Conservation (phyloP, 192 early-diverging fungal species). For the Borealophlyctis nickersoniae region DNA sequence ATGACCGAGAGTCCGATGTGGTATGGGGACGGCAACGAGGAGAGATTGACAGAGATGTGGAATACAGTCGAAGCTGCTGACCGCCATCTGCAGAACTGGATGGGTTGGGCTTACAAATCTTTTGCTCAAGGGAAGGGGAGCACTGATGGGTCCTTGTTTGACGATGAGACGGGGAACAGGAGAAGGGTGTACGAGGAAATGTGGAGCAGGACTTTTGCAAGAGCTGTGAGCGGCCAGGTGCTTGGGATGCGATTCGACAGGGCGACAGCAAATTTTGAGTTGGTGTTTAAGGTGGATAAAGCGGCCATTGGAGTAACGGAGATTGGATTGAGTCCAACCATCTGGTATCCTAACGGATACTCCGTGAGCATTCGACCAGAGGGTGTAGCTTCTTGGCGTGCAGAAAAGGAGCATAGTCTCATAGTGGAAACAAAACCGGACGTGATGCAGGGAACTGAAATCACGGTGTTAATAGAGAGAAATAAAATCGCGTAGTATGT, state of each 20-base stretch:
- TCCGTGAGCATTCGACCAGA: conserved; percentile 5
- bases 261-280: conserved; percentile 3
- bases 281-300: background rate
- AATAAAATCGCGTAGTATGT: background rate
- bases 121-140: conserved; percentile 20
- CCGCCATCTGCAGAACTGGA: conserved; percentile 49
- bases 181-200: conserved; percentile 8
- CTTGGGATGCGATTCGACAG: conserved; percentile 11
- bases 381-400: background rate
- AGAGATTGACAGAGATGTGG: conserved; percentile 32
- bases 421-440: no score
- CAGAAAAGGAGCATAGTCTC: background rate
- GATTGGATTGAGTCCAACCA: background rate
- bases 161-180: conserved; percentile 1
- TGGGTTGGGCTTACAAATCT: conserved; percentile 54
- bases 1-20: conserved; percentile 57
- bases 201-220: conserved; percentile 16
- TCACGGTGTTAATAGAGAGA: background rate
- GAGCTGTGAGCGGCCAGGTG: conserved; percentile 11
- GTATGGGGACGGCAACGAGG: conserved; percentile 19
- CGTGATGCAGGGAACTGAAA: background rate
- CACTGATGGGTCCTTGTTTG: conserved; percentile 19
- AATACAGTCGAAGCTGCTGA: conserved; percentile 42
- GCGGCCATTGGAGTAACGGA: background rate
- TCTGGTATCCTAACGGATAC: conserved; percentile 23